These are phyloP conservation scores for Claviceps sp. DNA, from an alignment of 2,329 filamentous ascomycete species.

Conservation along the genomic window DNA sequence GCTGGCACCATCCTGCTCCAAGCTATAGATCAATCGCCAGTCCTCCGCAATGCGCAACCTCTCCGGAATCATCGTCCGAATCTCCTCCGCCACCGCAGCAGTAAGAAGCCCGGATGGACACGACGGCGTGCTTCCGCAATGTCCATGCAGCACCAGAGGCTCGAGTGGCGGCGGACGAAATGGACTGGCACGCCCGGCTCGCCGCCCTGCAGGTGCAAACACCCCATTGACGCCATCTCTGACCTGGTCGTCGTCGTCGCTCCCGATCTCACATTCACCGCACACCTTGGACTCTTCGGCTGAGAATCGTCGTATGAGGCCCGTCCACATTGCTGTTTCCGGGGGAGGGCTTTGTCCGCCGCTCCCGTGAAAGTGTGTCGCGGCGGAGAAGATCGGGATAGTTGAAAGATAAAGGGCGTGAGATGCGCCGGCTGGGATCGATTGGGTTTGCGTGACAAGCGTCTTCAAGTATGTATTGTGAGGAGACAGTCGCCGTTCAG, in stretches of 20 bases:
- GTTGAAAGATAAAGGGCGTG: not conserved
- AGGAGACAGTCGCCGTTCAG: not conserved
- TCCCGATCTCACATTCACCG: conserved; percentile 14
- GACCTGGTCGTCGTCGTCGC: conserved; percentile 7
- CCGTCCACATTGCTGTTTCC: conserved; percentile 34
- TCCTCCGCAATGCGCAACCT: conserved; percentile 75
- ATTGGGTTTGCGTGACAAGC: not conserved
- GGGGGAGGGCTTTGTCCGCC: too few species aligned
- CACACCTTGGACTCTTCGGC: conserved; percentile 26
- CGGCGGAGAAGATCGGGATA: not conserved
- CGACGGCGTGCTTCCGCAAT: conserved; percentile 44
- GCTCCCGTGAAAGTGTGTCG: too few species aligned
- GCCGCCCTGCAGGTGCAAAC: conserved; percentile 39
- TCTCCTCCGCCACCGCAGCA: conserved; percentile 73
- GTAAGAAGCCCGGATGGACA: conserved; percentile 53
- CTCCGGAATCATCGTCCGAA: conserved; percentile 75
- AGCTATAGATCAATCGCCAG: conserved; percentile 77
- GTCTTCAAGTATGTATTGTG: not conserved
- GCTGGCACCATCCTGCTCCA: conserved; percentile 85
- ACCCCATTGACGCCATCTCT: conserved; percentile 42
- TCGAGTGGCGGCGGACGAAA: conserved; percentile 84
- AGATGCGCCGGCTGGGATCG: not conserved
- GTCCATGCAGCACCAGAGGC: conserved; percentile 59
- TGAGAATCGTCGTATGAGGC: conserved; percentile 55
- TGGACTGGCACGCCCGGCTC: conserved; percentile 42